Conservation (phyloP, 768 basidiomycete genomes). For the Collybia sordida region DNA sequence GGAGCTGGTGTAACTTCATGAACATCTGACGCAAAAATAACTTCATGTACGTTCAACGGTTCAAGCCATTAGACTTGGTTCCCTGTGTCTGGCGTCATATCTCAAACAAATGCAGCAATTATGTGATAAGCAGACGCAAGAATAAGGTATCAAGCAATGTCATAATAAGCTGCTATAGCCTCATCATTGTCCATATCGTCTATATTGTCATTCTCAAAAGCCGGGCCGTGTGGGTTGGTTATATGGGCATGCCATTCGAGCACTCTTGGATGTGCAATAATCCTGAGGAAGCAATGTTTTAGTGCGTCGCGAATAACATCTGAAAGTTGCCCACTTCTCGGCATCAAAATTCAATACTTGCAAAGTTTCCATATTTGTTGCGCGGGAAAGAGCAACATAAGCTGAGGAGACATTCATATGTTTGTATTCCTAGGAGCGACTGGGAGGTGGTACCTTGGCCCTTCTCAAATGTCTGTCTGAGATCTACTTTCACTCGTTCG, state of each 20-base stretch:
- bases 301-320: background rate
- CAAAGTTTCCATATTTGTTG: conserved; percentile 62
- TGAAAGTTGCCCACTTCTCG: conserved; percentile 42
- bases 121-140: background rate
- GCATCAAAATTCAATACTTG: conserved; percentile 66
- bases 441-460: conserved; percentile 56
- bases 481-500: conserved; percentile 78
- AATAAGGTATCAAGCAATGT: conserved; percentile 5
- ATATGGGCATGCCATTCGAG: conserved; percentile 46
- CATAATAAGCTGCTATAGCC: conserved; percentile 30
- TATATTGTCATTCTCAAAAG: too few relatives aligned
- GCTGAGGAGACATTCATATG: conserved; percentile 33
- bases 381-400: conserved; percentile 74
- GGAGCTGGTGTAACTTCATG: conserved; percentile 48
- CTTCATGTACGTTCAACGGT: too few relatives aligned
- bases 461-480: conserved; percentile 74
- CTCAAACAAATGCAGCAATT: background rate
- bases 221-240: too few relatives aligned
- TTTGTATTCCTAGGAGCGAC: background rate
- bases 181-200: conserved; percentile 41
- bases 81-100: background rate
- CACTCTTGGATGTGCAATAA: conserved; percentile 64
- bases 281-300: conserved; percentile 34
- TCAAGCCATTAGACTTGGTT: too few relatives aligned
- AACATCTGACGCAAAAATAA: too few relatives aligned